These are phyloP conservation scores for Phytophthora hibernalis DNA, from an alignment of 352 stramenopile genomes.

Conservation along the genomic window DNA sequence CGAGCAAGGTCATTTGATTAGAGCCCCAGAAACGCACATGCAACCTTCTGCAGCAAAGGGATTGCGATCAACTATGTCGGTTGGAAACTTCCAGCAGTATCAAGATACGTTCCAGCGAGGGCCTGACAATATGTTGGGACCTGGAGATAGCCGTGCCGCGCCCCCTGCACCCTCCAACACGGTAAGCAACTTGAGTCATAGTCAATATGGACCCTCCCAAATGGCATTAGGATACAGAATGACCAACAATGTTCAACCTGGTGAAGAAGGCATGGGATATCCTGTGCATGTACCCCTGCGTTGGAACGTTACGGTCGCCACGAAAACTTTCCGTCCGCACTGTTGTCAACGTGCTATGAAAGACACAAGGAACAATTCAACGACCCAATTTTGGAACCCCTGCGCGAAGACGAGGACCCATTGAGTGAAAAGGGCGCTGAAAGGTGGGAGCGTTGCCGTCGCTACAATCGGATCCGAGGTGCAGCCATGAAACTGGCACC, in stretches of 20 bases:
- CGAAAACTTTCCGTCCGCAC: conserved; percentile 53
- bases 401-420: conserved; percentile 78
- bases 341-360: conserved; percentile 75
- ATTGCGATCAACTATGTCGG: conserved; percentile 68
- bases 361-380: conserved; percentile 78
- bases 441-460: conserved; percentile 64
- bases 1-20: conserved; percentile 30
- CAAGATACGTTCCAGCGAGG: conserved; percentile 56
- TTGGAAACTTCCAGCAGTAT: conserved; percentile 81
- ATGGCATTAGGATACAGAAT: conserved; percentile 25
- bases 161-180: conserved; percentile 20
- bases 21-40: conserved; percentile 25
- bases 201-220: conserved; percentile 30
- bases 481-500: conserved; percentile 66
- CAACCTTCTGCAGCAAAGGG: conserved; percentile 29
- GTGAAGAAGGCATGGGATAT: conserved; percentile 18
- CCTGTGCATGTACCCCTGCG: conserved; percentile 23
- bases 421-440: conserved; percentile 78
- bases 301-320: conserved; percentile 57
- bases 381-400: conserved; percentile 64
- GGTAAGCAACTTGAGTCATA: conserved; percentile 25
- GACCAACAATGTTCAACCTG: conserved; percentile 9
- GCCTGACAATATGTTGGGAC: conserved; percentile 5
- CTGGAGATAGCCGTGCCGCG: conserved; percentile 16
- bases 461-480: conserved; percentile 70